These are phyloP conservation scores for Trichoderma breve DNA, from an alignment of 2,329 filamentous ascomycete genomes.

Conservation along the genomic window DNA sequence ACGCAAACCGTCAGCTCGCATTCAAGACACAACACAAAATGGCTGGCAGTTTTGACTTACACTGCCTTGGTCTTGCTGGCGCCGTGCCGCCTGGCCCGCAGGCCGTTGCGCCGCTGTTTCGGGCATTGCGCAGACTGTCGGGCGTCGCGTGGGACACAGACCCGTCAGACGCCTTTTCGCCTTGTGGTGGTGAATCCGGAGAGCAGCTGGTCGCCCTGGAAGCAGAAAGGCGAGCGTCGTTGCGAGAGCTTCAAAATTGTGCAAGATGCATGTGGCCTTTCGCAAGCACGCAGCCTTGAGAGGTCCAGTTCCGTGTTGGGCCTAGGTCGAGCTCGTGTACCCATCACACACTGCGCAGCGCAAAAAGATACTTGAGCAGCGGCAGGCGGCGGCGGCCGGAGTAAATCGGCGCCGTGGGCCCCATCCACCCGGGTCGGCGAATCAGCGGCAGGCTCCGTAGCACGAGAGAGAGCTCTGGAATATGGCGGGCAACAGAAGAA, in stretches of 20 bases:
- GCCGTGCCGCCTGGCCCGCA: conserved; percentile 28
- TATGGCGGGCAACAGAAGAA: background rate
- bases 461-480: background rate
- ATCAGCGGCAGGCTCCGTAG: conserved; percentile 9
- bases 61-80: conserved; percentile 26
- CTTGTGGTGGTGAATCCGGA: background rate
- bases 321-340: background rate
- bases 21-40: background rate
- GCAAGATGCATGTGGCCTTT: conserved; percentile 17
- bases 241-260: conserved; percentile 6
- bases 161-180: background rate
- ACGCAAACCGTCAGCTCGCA: background rate
- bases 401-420: conserved; percentile 5
- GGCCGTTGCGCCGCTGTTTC: conserved; percentile 29
- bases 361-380: background rate
- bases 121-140: conserved; percentile 26
- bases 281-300: conserved; percentile 8
- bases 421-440: conserved; percentile 12
- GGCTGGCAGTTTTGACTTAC: conserved; percentile 26
- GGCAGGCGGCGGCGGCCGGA: conserved; percentile 9
- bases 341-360: background rate
- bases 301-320: background rate
- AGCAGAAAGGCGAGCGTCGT: background rate
- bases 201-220: background rate
- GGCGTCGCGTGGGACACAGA: background rate